A percentile compares a stretch with the other conserved stretches of the same genome.
phyloP scores from a whole-genome alignment of 768 basidiomycete species.

The Daedaleopsis nitida region DNA sequence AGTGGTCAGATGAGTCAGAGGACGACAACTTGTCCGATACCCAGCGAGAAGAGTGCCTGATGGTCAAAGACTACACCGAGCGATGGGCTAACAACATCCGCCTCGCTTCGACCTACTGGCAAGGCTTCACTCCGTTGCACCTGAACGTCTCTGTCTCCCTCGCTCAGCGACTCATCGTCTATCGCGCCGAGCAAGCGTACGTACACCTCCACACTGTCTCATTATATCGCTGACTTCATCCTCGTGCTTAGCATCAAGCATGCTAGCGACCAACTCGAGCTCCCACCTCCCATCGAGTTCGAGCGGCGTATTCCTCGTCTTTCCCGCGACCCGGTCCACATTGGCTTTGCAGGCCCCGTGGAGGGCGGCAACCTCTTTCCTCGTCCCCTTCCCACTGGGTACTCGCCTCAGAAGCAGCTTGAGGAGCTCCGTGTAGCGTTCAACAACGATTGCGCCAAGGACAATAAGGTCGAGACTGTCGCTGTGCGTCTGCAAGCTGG shows the following conservation, averaged over 20 bases:
- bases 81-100: neutral
- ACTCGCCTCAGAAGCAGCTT: neutral
- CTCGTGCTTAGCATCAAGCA: neutral
- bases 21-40: neutral
- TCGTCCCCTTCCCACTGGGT: neutral
- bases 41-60: neutral
- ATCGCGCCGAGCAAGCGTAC: neutral
- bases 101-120: neutral
- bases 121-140: neutral
- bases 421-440: neutral
- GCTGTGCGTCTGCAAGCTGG: neutral
- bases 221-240: neutral
- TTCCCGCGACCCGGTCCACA: neutral
- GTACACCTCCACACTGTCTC: neutral
- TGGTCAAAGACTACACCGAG: neutral
- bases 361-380: neutral
- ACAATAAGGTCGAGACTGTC: neutral
- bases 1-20: neutral
- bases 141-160: neutral
- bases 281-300: neutral
- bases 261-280: neutral
- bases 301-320: neutral
- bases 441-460: neutral
- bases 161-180: neutral
- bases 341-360: neutral